phyloP scores from a whole-genome alignment of 2,329 filamentous ascomycete genomes.

The Colletotrichum aenigma region DNA sequence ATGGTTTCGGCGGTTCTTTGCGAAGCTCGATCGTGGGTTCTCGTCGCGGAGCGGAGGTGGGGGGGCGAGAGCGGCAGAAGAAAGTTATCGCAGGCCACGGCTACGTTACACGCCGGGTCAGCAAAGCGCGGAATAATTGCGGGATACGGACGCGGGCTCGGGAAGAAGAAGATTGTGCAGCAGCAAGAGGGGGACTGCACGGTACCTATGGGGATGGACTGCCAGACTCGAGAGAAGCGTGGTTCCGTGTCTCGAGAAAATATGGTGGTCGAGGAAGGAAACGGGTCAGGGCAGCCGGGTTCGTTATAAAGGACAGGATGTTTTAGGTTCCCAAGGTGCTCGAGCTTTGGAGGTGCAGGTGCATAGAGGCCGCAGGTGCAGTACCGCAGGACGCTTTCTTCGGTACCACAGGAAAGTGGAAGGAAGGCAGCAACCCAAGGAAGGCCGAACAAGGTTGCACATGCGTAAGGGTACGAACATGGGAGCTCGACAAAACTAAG shows the following conservation, averaged over 20 bases:
- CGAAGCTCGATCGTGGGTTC: neutral
- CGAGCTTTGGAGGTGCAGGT: neutral
- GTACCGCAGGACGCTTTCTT: neutral
- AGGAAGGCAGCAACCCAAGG: neutral
- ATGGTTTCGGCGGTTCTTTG: neutral
- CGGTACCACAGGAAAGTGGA: neutral
- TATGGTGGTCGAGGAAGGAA: neutral
- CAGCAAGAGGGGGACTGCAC: neutral
- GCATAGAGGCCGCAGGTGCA: neutral
- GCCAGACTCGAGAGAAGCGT: neutral
- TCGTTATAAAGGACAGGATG: conserved; percentile 1
- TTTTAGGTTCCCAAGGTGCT: conserved; percentile 5
- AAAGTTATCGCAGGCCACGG: neutral
- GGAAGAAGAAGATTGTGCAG: neutral
- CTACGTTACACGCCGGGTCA: neutral
- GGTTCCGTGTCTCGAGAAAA: neutral
- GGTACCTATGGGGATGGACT: neutral
- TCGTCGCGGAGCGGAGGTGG: neutral
- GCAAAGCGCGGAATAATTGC: neutral
- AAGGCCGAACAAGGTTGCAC: neutral
- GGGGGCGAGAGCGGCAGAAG: neutral
- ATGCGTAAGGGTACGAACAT: neutral
- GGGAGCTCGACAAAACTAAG: neutral
- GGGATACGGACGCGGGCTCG: neutral
- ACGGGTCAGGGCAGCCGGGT: neutral